Evolutionary conservation across 2,329 filamentous ascomycete genomes (phyloP), one percentile per base, ranked within the genome.

Genomic region (Chaetoscypha palmicola): DNA sequence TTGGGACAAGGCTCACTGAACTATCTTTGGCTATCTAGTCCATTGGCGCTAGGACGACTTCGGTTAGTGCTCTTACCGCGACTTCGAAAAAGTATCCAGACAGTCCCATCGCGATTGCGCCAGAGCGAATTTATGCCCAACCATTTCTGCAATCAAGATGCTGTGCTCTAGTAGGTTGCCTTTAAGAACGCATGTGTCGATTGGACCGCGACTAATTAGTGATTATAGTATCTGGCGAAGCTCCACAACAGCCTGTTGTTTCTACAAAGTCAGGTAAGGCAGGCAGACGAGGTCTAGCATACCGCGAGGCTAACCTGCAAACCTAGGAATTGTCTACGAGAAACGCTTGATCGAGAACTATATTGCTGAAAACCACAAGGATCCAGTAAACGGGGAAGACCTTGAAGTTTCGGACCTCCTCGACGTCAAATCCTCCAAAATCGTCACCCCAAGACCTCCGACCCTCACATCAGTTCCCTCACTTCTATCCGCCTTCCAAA

Each of bases 381-480:
- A 98, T 60, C 92, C 92, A 22, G 82, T 89, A 46, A 92, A 84
- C 45, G 86, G 87, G 62, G 87, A 95, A 63, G 83, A 91, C 44
- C 77, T 97, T 43, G 77, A 84, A 43, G 65, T 75, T 48, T 87
- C 94, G 53, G 92, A 98, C 65, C 78, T 98, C 48, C 75, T 98
- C 59, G 82, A 89, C 52, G 76, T 98, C 65, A 88, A 92, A 69
- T 81, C 86, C 47, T 76, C 85, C 56, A 82, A 84, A 67, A 77
- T 88, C 56, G 87, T 96, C 50, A 85, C 86, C 57, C 91, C 92
- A 39, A 80, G 92, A 60, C 90, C 92, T 46, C 91, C 92, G 23
- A 90, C 88, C 24, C 80, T 97, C 58, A 97, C 92, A 43, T 98
- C 92, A 28, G 95, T 98, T 61, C 92, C 92, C 17, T 89, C 92